Base-by-base conservation (phyloP, 140 eudicot species). In the Cichorium intybus region DNA sequence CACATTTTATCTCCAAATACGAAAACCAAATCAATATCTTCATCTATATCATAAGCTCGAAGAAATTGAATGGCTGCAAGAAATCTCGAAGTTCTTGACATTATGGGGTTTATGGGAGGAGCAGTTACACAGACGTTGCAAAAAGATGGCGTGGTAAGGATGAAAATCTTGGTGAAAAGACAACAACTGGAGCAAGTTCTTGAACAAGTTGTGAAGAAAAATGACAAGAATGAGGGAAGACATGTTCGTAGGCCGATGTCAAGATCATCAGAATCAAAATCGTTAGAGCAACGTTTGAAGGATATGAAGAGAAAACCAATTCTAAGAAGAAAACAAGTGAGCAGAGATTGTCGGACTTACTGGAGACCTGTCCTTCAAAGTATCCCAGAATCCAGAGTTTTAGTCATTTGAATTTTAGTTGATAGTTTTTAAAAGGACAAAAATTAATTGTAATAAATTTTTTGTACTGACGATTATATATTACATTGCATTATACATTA, bases 331-430 rank as follows among this genome's bases (percentile, higher is more conserved):
- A 20, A 12, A 5, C 48, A 52, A 20, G 21, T 41, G 49, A 72
- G 41, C 5, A 22, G 66, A 43, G 14, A 52, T 41, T 62, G 64
- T 60, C 50, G 58, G 14, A 55, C 37, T 12, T 39, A 62, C 14
- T 62, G 77, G 77, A 72, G 56, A 37, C 77, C 71, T 27, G 55
- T 51, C 16, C 77, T 72, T 41, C 41, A n/a, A 34, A 72, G 71
- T 56, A 72, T 72, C 57, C 71, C 77, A 1, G 77, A 72, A 26
- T 34, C 63, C 2, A 17, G 45, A 41, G 54, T 61, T 26, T 55
- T 55, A 12, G 17, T 41, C 18, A 41, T 41, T 14, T 41, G 18
- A 41, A 11, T 14, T 41, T 10, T 37, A 37, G n/a, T 37, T 10
- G 2, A 37, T 11, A 37, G 46, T 11, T 41, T 41, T 41, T 41